These are phyloP conservation scores for Furcasterigmium furcatum DNA, from an alignment of 2,329 filamentous ascomycete species.

Conservation along the genomic window DNA sequence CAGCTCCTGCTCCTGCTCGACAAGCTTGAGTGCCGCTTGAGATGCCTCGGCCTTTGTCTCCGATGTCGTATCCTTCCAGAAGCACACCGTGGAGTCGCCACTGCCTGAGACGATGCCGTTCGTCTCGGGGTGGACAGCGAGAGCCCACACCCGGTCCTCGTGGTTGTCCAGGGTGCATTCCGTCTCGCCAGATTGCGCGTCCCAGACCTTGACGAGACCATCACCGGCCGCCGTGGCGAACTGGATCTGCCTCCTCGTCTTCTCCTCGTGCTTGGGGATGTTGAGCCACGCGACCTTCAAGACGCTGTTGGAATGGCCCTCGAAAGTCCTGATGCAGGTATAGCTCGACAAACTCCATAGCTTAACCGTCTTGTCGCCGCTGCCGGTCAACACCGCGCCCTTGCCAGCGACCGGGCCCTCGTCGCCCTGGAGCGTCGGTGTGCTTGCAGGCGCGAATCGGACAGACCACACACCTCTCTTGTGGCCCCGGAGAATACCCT, in stretches of 20 bases:
- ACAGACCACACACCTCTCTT: slow-evolving; percentile 95
- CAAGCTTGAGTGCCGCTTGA: slow-evolving; percentile 70
- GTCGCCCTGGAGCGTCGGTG: slow-evolving; percentile 70
- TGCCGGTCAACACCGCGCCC: slow-evolving; percentile 84
- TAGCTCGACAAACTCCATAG: slow-evolving; percentile 94
- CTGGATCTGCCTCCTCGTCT: slow-evolving; percentile 59
- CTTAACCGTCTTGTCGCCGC: slow-evolving; percentile 93
- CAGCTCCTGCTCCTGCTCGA: slow-evolving; percentile 92
- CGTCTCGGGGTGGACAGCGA: slow-evolving; percentile 66
- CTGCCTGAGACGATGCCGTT: slow-evolving; percentile 85
- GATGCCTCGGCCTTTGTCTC: slow-evolving; percentile 74
- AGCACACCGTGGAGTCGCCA: slow-evolving; percentile 88
- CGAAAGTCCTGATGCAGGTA: slow-evolving; percentile 87
- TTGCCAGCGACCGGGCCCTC: slow-evolving; percentile 71
- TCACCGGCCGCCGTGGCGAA: slow-evolving; percentile 89
- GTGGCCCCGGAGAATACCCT: slow-evolving; percentile 89
- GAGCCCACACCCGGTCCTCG: slow-evolving; percentile 90
- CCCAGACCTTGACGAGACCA: slow-evolving; percentile 95
- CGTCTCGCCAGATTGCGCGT: slow-evolving; percentile 77
- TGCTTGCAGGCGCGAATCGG: slow-evolving; percentile 78
- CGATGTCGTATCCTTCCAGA: slow-evolving; percentile 90
- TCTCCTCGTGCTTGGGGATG: slow-evolving; percentile 42
- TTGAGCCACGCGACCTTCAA: slow-evolving; percentile 89
- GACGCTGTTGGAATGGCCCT: slow-evolving; percentile 94
- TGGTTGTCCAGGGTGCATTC: slow-evolving; percentile 95